These are phyloP conservation scores for Penicillium psychrofluorescens DNA, from an alignment of 495 filamentous ascomycete species.

Conservation along the genomic window DNA sequence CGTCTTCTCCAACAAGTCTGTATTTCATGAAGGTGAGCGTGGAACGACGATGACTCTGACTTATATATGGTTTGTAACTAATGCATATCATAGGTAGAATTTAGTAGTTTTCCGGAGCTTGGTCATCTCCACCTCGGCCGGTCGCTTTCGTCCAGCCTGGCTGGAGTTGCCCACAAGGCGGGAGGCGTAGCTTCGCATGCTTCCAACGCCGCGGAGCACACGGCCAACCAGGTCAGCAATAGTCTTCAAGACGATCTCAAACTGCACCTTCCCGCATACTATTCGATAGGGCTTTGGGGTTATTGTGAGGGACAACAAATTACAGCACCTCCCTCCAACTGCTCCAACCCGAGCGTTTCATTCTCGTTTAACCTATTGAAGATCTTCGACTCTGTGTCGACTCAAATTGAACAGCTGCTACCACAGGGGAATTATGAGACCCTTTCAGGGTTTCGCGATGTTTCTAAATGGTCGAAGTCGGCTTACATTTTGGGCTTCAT, in stretches of 20 bases:
- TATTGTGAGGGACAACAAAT: conserved; percentile 1
- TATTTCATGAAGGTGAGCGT: conserved; percentile 2
- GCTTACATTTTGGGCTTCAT: background rate
- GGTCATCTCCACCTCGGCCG: background rate
- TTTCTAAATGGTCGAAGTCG: background rate
- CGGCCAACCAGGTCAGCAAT: background rate
- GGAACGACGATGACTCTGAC: background rate
- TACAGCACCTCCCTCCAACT: background rate
- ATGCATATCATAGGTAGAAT: background rate
- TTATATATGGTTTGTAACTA: no score
- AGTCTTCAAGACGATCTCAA: background rate
- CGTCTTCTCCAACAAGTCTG: background rate
- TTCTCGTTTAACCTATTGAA: conserved; percentile 2
- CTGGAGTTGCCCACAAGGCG: background rate
- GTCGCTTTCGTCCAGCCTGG: background rate
- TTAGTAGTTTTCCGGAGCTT: background rate
- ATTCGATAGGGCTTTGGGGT: background rate
- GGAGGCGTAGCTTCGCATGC: background rate
- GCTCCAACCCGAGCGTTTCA: background rate
- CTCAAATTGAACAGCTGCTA: background rate
- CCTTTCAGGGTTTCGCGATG: background rate
- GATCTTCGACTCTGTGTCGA: background rate
- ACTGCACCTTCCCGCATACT: background rate
- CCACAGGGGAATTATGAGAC: background rate
- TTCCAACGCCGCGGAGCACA: background rate